phyloP scores from a whole-genome alignment of 305 asterid species.

The Lippia alba region DNA sequence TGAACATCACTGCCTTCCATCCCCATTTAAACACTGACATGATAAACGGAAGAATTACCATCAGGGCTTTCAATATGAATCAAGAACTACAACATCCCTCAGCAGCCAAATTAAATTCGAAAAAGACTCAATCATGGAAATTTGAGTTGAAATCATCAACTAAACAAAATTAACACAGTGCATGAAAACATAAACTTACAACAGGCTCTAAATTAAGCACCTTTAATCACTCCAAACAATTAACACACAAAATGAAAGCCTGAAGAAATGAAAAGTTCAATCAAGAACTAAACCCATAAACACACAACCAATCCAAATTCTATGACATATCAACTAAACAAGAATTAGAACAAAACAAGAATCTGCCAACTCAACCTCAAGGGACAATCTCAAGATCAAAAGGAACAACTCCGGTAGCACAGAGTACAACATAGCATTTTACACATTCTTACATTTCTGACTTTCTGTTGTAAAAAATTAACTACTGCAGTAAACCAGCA shows the following conservation, averaged over 20 bases:
- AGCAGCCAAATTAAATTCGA: conserved; percentile 1
- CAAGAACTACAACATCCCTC: conserved; percentile 5
- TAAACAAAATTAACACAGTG: neutral
- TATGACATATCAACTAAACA: conserved; percentile 14
- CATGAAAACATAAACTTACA: neutral
- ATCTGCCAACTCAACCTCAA: conserved; percentile 12
- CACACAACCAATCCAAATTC: conserved; percentile 12
- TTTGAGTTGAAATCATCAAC: too few species aligned
- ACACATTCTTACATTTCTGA: neutral
- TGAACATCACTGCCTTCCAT: conserved; percentile 60
- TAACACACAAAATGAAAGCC: neutral
- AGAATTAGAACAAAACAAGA: neutral
- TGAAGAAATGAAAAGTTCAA: conserved; percentile 7
- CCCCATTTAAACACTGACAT: conserved; percentile 53
- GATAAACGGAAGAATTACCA: neutral
- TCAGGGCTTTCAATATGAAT: conserved; percentile 15
- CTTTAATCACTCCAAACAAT: conserved; percentile 12
- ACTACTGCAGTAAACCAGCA: conserved; percentile 17
- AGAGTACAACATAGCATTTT: neutral
- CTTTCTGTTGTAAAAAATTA: neutral
- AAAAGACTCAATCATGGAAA: neutral
- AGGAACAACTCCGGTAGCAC: neutral
- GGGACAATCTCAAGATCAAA: neutral
- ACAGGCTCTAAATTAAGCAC: neutral
- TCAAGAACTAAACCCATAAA: neutral